Conservation (phyloP, 352 stramenopile species). For the Phytophthora kernoviae region DNA sequence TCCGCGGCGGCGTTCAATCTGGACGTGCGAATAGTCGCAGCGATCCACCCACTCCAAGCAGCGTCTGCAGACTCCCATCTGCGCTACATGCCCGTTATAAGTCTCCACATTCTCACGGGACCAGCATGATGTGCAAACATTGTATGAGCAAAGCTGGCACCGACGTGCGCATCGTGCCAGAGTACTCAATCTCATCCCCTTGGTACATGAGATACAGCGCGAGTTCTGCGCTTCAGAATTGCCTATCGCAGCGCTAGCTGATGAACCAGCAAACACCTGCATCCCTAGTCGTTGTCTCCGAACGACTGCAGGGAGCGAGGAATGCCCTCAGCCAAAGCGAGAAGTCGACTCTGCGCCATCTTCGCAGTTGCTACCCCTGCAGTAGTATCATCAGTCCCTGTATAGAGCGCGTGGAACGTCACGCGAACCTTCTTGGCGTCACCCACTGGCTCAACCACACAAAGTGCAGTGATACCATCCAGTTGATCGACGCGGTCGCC, state of each 20-base stretch:
- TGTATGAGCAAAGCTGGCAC: conserved; percentile 54
- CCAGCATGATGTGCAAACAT: conserved; percentile 50
- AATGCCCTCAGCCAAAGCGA: conserved; percentile 32
- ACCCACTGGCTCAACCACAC: conserved; percentile 39
- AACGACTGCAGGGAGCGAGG: conserved; percentile 38
- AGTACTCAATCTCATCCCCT: conserved; percentile 35
- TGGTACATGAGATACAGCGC: conserved; percentile 53
- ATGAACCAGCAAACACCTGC: conserved; percentile 35
- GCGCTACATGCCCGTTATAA: conserved; percentile 33
- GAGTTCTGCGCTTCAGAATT: conserved; percentile 32
- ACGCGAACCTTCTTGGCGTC: conserved; percentile 28
- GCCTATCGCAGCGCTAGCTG: not conserved
- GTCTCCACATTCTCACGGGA: conserved; percentile 47
- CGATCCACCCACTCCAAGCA: conserved; percentile 51
- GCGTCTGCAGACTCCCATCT: conserved; percentile 42
- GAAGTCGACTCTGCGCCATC: conserved; percentile 26
- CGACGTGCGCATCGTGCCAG: conserved; percentile 27
- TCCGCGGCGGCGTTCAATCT: conserved; percentile 20
- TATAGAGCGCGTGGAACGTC: conserved; percentile 37
- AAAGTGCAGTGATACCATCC: conserved; percentile 33
- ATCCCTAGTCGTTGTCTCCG: conserved; percentile 36
- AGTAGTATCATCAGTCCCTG: not conserved
- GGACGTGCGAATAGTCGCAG: conserved; percentile 44
- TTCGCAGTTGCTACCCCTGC: conserved; percentile 22
- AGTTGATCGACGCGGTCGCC: conserved; percentile 49